Percentiles rank a stretch among this genome's conserved stretches.
Conservation (phyloP, 2,329 filamentous ascomycete species). For the Trichophyton schoenleinii region DNA sequence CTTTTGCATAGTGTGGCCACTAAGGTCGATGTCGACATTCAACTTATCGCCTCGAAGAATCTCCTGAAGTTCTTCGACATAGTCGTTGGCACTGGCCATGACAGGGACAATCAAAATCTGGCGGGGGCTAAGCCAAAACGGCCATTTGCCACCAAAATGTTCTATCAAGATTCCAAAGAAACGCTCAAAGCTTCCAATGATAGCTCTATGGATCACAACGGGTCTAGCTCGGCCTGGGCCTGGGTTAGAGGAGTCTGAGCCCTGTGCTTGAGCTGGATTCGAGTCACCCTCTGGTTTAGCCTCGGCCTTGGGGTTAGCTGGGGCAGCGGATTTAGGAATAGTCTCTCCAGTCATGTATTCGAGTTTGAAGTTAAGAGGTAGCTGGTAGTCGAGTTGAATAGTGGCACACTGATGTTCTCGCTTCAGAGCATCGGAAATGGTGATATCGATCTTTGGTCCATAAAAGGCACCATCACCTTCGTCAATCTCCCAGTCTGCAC, state of each 20-base stretch:
- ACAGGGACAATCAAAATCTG: conserved; percentile 40
- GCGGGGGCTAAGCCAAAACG: conserved; percentile 41
- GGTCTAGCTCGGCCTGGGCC: conserved; percentile 36
- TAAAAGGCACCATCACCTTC: conserved; percentile 96
- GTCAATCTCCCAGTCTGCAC: conserved; percentile 75
- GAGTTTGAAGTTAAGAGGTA: conserved; percentile 72
- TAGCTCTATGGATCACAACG: conserved; percentile 41
- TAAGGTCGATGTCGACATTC: conserved; percentile 37
- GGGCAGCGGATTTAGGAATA: conserved; percentile 30
- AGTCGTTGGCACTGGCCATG: conserved; percentile 38
- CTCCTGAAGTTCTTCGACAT: conserved; percentile 35
- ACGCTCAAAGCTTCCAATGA: conserved; percentile 40
- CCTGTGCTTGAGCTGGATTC: conserved; percentile 27
- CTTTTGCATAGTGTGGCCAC: conserved; percentile 40
- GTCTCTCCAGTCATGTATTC: conserved; percentile 68
- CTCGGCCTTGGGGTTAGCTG: conserved; percentile 19
- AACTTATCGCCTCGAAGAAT: conserved; percentile 35
- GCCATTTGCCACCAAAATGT: conserved; percentile 42
- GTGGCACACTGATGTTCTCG: conserved; percentile 84
- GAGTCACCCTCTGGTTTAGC: conserved; percentile 31
- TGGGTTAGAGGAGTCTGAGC: conserved; percentile 24
- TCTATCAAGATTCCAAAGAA: conserved; percentile 41
- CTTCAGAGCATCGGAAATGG: conserved; percentile 74
- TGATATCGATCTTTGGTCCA: conserved; percentile 96
- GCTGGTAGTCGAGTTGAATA: conserved; percentile 86